phyloP scores from a whole-genome alignment of 2,329 filamentous ascomycete genomes.

The Penicillium sp. region DNA sequence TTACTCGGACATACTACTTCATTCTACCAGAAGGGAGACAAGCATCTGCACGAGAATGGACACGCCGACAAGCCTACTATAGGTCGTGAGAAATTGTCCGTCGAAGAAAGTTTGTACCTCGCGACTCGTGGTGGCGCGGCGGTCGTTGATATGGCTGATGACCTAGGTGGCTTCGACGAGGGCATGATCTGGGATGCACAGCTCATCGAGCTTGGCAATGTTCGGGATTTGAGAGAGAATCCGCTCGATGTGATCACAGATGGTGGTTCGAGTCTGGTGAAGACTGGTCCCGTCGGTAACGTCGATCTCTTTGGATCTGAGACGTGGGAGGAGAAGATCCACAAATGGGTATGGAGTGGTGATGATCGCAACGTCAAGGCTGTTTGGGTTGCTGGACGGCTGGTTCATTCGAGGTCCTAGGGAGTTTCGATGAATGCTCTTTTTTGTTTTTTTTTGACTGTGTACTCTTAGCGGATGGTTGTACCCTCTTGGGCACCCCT shows the following conservation, averaged over 20 bases:
- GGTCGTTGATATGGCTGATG: conserved; percentile 74
- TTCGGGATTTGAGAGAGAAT: conserved; percentile 30
- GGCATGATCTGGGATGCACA: conserved; percentile 94
- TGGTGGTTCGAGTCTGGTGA: conserved; percentile 33
- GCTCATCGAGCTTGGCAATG: conserved; percentile 70
- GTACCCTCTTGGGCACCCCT: conserved; percentile 11
- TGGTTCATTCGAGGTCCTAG: conserved; percentile 67
- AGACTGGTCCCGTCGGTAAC: conserved; percentile 61
- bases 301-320: conserved; percentile 94
- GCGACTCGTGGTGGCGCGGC: conserved; percentile 86
- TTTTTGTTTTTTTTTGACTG: conserved; percentile 1
- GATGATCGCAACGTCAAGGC: conserved; percentile 88
- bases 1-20: conserved; percentile 61
- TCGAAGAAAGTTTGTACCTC: conserved; percentile 85
- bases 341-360: conserved; percentile 94
- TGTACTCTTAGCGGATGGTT: conserved; percentile 9
- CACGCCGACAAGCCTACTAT: conserved; percentile 13
- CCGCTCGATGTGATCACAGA: conserved; percentile 13
- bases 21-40: conserved; percentile 7
- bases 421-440: background rate
- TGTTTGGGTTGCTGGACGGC: conserved; percentile 85
- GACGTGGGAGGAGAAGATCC: conserved; percentile 80
- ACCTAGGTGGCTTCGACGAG: conserved; percentile 79
- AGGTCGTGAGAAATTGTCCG: conserved; percentile 71
- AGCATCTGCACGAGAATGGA: conserved; percentile 40